These are phyloP conservation scores for Ceratocystis ficicola DNA, from an alignment of 2,329 filamentous ascomycete genomes.

Conservation along the genomic window DNA sequence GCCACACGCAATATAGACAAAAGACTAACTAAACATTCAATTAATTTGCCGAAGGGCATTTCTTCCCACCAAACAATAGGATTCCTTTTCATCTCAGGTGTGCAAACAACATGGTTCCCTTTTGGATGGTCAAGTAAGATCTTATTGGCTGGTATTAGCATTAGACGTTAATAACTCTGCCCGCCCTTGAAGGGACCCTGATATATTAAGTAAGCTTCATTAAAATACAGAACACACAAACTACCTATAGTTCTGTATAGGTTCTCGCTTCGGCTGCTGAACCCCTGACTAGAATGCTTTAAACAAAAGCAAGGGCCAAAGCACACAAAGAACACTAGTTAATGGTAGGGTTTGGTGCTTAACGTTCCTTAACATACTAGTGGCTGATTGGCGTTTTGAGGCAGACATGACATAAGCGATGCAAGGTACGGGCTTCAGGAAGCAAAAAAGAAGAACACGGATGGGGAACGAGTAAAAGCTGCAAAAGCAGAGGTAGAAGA, in stretches of 20 bases:
- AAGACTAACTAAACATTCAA: background rate
- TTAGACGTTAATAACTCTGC: background rate
- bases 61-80: background rate
- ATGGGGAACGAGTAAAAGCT: background rate
- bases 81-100: background rate
- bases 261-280: background rate
- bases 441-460: conserved; percentile 4
- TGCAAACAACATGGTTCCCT: background rate
- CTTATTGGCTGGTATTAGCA: conserved; percentile 7
- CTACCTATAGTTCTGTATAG: background rate
- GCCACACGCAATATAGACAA: background rate
- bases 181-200: background rate
- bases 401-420: background rate
- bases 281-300: background rate
- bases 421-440: conserved; percentile 4
- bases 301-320: background rate
- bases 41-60: background rate
- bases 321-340: background rate
- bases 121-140: background rate
- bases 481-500: background rate
- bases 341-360: background rate
- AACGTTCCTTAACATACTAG: background rate
- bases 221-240: background rate
- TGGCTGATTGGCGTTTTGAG: background rate
- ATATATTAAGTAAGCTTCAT: background rate